Base-by-base conservation (phyloP, 352 stramenopile species). In the Phytophthora syringae region DNA sequence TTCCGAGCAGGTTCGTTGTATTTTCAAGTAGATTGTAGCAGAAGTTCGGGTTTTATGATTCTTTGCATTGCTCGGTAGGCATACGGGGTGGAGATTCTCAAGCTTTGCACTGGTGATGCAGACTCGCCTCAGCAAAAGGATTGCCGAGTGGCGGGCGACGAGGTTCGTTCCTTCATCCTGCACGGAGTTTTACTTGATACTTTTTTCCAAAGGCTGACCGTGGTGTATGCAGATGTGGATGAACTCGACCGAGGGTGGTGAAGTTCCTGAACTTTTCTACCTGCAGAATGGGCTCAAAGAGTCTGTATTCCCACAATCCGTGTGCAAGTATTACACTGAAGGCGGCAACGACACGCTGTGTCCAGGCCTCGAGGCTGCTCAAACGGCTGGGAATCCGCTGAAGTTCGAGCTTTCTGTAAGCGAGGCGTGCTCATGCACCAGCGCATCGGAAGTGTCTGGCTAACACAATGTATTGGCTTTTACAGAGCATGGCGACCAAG, bases 251-350 rank as follows among this genome's bases (percentile, higher is more conserved):
- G 84, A 94, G 47, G 86, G 84, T 15, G 86, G 86, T 3, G 84
- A 94, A 67, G 79, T 91, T 5, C 77, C 81, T 9, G 70, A 84
- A 64, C 60, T 94, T 11, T 94, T 91, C 54, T 94, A 94, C 55
- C 67, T 94, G 22, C 72, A 82, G n/a, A 77, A 92, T 60, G 86
- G 82, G 30, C 69, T 94, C 0, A 80, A 90, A 58, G 77, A 89
- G 55, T 90, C 82, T 1, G 62, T 94, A 1, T 91, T 93, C 50
- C 86, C 86, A 9, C 67, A 85, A 44, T 74, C 73, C 0, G 80
- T 94, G 6, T 94, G 86, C 65, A 76, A 89, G 34, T 94, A 94
- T 59, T 91, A 82, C 64, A 67, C 60, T 5, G 65, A 88, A 16
- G 60, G 48, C 27, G 86, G 79, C 22, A 84, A 89, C 61, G 82